These are phyloP conservation scores for Samsoniella hepiali DNA, from an alignment of 2,329 filamentous ascomycete species.

Conservation along the genomic window DNA sequence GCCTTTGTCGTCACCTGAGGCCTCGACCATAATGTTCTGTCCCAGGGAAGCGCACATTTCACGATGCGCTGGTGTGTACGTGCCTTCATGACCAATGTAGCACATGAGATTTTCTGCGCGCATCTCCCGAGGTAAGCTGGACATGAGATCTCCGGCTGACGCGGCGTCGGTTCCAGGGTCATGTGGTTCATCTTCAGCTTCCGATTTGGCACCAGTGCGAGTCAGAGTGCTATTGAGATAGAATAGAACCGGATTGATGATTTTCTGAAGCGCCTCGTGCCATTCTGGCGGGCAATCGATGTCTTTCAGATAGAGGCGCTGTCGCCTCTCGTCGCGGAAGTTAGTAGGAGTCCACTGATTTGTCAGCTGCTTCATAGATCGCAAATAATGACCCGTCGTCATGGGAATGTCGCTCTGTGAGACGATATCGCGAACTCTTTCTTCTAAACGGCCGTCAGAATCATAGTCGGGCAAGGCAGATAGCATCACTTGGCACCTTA, in stretches of 20 bases:
- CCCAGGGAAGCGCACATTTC: slow-evolving; percentile 97
- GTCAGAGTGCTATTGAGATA: slow-evolving; percentile 82
- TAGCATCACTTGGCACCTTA: slow-evolving; percentile 38
- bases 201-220: slow-evolving; percentile 31
- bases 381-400: slow-evolving; percentile 85
- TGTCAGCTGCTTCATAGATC: slow-evolving; percentile 78
- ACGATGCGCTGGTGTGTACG: slow-evolving; percentile 89
- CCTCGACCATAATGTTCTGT: slow-evolving; percentile 98
- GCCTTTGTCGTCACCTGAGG: slow-evolving; percentile 68
- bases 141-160: slow-evolving; percentile 89
- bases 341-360: slow-evolving; percentile 76
- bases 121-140: slow-evolving; percentile 80
- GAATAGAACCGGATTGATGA: slow-evolving; percentile 78
- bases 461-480: not conserved
- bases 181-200: slow-evolving; percentile 37
- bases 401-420: slow-evolving; percentile 73
- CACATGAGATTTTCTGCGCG: slow-evolving; percentile 97
- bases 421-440: slow-evolving; percentile 78
- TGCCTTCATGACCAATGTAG: slow-evolving; percentile 96
- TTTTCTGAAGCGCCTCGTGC: slow-evolving; percentile 72
- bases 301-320: slow-evolving; percentile 92
- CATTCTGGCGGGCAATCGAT: slow-evolving; percentile 91
- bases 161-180: slow-evolving; percentile 58
- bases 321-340: slow-evolving; percentile 73
- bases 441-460: slow-evolving; percentile 52